Evolutionary conservation across 2,329 filamentous ascomycete genomes (phyloP).

Genomic region (Macrophomina phaseolina): DNA sequence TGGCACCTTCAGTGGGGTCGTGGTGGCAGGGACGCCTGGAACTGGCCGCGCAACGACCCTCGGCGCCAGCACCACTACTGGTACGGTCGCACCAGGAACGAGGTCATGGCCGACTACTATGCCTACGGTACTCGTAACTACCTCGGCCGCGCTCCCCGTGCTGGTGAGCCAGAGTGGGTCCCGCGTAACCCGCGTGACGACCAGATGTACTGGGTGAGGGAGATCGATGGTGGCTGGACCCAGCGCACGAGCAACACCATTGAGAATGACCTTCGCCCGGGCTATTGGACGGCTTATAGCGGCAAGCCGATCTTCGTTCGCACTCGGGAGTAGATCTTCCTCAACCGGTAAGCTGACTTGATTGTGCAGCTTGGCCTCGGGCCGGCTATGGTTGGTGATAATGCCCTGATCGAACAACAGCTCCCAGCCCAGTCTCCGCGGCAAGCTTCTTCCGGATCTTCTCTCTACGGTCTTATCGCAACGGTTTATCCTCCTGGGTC

Average conservation of each 20-base stretch:
- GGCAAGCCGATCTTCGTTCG: constrained; percentile 30
- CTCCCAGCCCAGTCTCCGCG: background rate
- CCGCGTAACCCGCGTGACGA: constrained; percentile 18
- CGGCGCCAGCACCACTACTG: constrained; percentile 7
- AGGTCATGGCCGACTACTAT: constrained; percentile 10
- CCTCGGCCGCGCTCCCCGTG: background rate
- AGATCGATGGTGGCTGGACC: constrained; percentile 44
- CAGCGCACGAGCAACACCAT: constrained; percentile 45
- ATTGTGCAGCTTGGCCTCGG: background rate
- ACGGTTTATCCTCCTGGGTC: background rate
- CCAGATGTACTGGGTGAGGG: constrained; percentile 42
- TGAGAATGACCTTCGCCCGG: constrained; percentile 45
- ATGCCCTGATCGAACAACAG: background rate
- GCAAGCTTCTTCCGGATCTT: background rate
- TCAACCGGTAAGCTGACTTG: constrained; percentile 1
- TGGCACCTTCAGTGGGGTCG: background rate
- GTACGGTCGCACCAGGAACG: constrained; percentile 8
- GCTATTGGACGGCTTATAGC: constrained; percentile 41
- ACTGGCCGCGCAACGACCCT: constrained; percentile 10
- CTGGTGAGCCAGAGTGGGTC: constrained; percentile 8
- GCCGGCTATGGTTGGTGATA: background rate
- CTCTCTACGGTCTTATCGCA: background rate
- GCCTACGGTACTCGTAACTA: background rate
- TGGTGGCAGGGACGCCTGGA: background rate
- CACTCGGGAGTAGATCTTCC: background rate